Evolutionary conservation across 306 rosid genomes (phyloP).

Genomic region (Dicorynia guianensis): DNA sequence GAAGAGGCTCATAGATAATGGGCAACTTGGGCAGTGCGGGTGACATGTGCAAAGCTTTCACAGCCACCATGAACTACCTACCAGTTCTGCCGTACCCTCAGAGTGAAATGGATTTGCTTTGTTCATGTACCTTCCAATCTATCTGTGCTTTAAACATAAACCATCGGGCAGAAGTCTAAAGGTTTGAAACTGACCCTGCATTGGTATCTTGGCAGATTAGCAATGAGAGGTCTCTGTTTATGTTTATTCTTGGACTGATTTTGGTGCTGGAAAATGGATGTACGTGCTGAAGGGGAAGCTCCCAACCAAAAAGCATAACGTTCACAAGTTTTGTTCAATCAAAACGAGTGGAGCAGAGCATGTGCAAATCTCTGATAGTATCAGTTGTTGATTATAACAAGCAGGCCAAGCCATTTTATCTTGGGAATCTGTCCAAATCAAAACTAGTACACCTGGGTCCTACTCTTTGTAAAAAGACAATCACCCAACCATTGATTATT

Average conservation of each 20-base stretch:
- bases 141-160: constrained; percentile 31
- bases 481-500: constrained; percentile 37
- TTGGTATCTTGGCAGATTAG: constrained; percentile 35
- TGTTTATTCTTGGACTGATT: constrained; percentile 10
- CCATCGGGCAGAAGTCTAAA: constrained; percentile 24
- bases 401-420: constrained; percentile 8
- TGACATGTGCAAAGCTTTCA: constrained; percentile 25
- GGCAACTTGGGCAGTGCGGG: constrained; percentile 33
- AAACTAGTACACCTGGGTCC: constrained; percentile 37
- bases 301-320: not conserved
- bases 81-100: constrained; percentile 9
- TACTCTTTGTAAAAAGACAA: constrained; percentile 37
- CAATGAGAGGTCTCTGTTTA: constrained; percentile 38
- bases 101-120: constrained; percentile 3
- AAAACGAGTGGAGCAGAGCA: constrained; percentile 24
- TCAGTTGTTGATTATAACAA: not conserved
- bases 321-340: not conserved
- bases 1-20: constrained; percentile 18
- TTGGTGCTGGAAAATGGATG: constrained; percentile 26
- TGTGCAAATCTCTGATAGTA: constrained; percentile 26
- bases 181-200: not conserved
- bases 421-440: constrained; percentile 34
- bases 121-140: constrained; percentile 30
- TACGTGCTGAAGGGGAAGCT: not conserved
- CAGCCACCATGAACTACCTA: constrained; percentile 37